Base-by-base conservation (phyloP, 495 filamentous ascomycete genomes). In the Tuber calosporum region DNA sequence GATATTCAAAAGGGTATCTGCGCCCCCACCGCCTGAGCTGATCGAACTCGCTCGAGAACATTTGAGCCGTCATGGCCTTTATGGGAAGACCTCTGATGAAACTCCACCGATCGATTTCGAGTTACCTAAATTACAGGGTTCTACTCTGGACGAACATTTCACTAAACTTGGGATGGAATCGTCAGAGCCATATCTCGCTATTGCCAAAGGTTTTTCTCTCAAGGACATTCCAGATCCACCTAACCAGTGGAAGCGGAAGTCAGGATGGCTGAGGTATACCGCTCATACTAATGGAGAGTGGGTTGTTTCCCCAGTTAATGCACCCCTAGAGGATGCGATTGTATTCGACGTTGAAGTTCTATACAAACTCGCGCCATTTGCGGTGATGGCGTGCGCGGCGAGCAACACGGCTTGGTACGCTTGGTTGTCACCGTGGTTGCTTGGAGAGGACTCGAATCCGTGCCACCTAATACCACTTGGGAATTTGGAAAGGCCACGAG, bases 321-420 rank as follows among this genome's bases (percentile, higher is more conserved):
- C 88, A 13, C 95, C 95, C 0, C 84, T 93, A 58, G 93, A 93
- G 76, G 83, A 89, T 36, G 89, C 93, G 87, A 83, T 99, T 58
- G 92, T 90, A 40, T 99, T 99, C 81, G 95, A 99, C 83, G 95
- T 93, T 19, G 95, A 99, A 83, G 94, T 97, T 67, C 90, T 99
- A 89, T 99, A 90, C 85, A 97, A 96, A 79, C 88, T 93, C 79
- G 92, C 90, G 79, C 88, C 90, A 0, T 98, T 91, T 83, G 93
- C 95, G 8, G 91, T 96, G 58, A 98, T 99, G 95, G 95, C 95
- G 45, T 97, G 93, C 76, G 95, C 95, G 15, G 91, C 89, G 68
- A 92, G 92, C 74, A 89, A 91, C 17, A 92, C 89, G 20, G 89
- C 91, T 36, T 99, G 95, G 95, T 99, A 98, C 84, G 92, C 91